Evolutionary conservation across 1,284 basidiomycete species (phyloP).

Genomic region (Tilletia indica): DNA sequence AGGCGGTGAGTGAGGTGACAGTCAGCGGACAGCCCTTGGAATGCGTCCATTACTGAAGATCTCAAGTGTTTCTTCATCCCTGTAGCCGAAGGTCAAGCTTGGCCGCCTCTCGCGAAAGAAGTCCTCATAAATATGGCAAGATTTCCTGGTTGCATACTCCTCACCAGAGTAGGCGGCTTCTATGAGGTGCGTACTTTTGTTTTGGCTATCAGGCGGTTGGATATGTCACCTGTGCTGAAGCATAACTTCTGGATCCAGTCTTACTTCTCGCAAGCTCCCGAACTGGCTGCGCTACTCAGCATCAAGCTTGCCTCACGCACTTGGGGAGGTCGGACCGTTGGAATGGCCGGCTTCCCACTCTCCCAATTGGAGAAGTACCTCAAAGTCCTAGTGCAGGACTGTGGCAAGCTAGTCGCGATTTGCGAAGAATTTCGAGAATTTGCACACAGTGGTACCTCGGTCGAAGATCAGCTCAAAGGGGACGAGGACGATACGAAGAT

Average conservation of each 20-base stretch:
- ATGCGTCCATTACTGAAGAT: neutral
- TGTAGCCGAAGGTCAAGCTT: constrained; percentile 24
- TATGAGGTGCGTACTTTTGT: constrained; percentile 35
- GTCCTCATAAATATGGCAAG: constrained; percentile 44
- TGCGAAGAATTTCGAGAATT: constrained; percentile 45
- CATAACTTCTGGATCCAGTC: constrained; percentile 23
- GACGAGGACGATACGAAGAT: neutral
- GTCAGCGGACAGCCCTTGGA: too few relatives aligned
- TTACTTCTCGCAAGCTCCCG: constrained; percentile 52
- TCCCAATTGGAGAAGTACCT: constrained; percentile 54
- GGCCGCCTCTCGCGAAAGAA: constrained; percentile 47
- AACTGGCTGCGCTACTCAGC: constrained; percentile 34
- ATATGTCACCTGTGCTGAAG: neutral
- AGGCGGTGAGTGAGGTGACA: neutral
- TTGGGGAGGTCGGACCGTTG: constrained; percentile 44
- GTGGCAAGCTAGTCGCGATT: constrained; percentile 48
- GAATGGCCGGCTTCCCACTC: constrained; percentile 53
- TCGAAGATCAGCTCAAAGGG: neutral
- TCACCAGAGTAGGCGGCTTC: constrained; percentile 53
- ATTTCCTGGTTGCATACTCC: constrained; percentile 47
- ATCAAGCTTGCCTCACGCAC: constrained; percentile 48
- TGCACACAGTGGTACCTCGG: neutral
- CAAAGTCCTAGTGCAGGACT: constrained; percentile 49
- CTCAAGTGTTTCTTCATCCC: neutral
- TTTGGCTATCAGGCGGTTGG: neutral